A percentile compares a stretch with the other conserved stretches of the same genome.
These are phyloP conservation scores for Aspergillus latus DNA, from an alignment of 2,329 filamentous ascomycete species.

Conservation along the genomic window DNA sequence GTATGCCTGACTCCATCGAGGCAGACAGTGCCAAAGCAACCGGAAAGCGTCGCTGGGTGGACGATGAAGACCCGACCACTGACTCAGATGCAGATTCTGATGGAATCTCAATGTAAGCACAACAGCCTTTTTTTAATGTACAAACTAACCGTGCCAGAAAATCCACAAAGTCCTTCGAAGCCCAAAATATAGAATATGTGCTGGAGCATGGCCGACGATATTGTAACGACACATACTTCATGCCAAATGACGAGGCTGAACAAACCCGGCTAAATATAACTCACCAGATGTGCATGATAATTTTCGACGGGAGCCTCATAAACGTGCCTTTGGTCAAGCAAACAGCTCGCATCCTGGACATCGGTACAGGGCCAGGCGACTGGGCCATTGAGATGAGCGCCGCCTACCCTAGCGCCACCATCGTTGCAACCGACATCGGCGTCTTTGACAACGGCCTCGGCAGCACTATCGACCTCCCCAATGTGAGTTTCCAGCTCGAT, in stretches of 20 bases:
- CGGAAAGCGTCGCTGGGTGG: conserved; percentile 13
- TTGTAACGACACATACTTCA: conserved; percentile 63
- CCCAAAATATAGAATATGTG: conserved; percentile 52
- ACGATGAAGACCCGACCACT: conserved; percentile 10
- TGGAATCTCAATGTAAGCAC: conserved; percentile 28
- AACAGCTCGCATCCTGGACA: conserved; percentile 37
- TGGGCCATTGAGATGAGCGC: conserved; percentile 52
- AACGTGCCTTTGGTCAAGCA: conserved; percentile 30
- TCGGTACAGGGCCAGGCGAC: conserved; percentile 52
- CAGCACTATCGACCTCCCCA: conserved; percentile 34
- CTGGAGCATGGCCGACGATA: conserved; percentile 62
- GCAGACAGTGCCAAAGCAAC: conserved; percentile 12
- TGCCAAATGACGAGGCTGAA: conserved; percentile 67
- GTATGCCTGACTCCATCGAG: conserved; percentile 15
- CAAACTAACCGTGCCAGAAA: conserved; percentile 25
- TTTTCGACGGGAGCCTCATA: conserved; percentile 37
- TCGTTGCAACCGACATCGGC: conserved; percentile 48
- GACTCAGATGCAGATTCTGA: conserved; percentile 22
- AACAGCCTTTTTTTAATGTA: background rate
- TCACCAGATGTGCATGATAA: conserved; percentile 61
- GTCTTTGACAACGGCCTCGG: conserved; percentile 44
- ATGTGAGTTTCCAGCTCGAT: conserved; percentile 52
- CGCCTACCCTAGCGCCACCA: conserved; percentile 45
- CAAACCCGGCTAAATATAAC: conserved; percentile 62
- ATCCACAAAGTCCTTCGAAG: conserved; percentile 39